A percentile compares a stretch with the other conserved stretches of the same genome.
phyloP scores from a whole-genome alignment of 331 rosid genomes.

The Erythrophleum ivorense region DNA sequence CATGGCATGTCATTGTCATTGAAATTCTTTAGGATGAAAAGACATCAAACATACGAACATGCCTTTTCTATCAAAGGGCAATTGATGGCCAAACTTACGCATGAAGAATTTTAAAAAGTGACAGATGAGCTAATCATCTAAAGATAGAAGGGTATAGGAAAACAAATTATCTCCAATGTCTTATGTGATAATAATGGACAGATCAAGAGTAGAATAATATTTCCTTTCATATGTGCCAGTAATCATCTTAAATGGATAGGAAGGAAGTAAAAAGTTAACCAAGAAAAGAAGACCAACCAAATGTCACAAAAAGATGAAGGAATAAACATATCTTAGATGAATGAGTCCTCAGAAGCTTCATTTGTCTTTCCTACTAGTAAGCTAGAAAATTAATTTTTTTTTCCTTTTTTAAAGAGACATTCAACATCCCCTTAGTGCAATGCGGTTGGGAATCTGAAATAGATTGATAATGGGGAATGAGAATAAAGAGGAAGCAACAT shows the following conservation, averaged over 20 bases:
- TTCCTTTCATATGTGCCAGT: too few relatives aligned
- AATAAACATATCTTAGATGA: conserved; percentile 1
- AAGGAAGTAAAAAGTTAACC: too few relatives aligned
- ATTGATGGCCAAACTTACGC: conserved; percentile 2
- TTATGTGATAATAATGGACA: background rate
- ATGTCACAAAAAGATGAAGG: background rate
- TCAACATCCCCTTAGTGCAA: background rate
- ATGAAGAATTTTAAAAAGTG: background rate
- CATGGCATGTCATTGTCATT: background rate
- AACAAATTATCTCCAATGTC: background rate
- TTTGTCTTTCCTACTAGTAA: background rate
- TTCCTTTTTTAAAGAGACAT: background rate
- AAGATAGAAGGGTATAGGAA: conserved; percentile 2
- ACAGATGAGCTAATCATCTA: background rate
- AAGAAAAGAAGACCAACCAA: too few relatives aligned
- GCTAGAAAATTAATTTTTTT: background rate
- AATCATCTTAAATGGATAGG: too few relatives aligned
- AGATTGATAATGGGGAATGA: background rate
- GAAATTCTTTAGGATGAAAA: conserved; percentile 18
- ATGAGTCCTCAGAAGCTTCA: conserved; percentile 2
- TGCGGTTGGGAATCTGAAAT: conserved; percentile 23
- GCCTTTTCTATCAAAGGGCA: background rate
- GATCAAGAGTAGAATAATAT: too few relatives aligned
- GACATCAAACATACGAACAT: background rate
- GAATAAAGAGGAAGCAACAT: conserved; percentile 5